These are phyloP conservation scores for Phalaenopsis hybrid DNA, from an alignment of 116 monocot genomes.

Conservation along the genomic window DNA sequence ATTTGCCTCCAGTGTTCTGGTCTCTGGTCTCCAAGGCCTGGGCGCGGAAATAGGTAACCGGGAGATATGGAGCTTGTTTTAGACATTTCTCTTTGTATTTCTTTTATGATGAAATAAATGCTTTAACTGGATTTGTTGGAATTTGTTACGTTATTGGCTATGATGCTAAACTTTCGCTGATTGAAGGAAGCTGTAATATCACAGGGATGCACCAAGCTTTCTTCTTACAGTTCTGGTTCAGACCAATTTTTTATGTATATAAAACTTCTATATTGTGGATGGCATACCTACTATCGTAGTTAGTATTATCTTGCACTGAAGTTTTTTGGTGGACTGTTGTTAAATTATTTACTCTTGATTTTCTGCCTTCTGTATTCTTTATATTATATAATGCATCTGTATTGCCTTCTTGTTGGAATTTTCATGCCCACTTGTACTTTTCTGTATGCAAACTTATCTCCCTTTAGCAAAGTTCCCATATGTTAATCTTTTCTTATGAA, in stretches of 20 bases:
- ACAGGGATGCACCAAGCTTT: not conserved
- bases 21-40: constrained; percentile 85
- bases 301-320: not conserved
- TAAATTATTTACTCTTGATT: not conserved
- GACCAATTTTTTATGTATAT: not conserved
- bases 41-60: constrained; percentile 84
- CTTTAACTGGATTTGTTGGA: not conserved
- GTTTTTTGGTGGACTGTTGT: not conserved
- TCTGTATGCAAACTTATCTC: not conserved
- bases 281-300: not conserved
- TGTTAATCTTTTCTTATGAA: not conserved
- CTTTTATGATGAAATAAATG: not conserved
- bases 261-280: not conserved
- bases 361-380: not conserved
- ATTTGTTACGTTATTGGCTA: not conserved
- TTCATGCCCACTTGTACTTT: not conserved
- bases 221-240: not conserved
- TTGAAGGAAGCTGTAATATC: not conserved
- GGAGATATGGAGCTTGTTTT: constrained; percentile 2
- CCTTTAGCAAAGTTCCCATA: not conserved
- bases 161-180: not conserved
- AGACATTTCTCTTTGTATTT: not conserved
- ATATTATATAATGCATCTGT: not conserved
- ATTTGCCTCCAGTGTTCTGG: constrained; percentile 76
- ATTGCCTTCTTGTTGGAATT: not conserved